Evolutionary conservation across 1,139 yeast species (phyloP).

Genomic region (Geotrichum phurueaensis): DNA sequence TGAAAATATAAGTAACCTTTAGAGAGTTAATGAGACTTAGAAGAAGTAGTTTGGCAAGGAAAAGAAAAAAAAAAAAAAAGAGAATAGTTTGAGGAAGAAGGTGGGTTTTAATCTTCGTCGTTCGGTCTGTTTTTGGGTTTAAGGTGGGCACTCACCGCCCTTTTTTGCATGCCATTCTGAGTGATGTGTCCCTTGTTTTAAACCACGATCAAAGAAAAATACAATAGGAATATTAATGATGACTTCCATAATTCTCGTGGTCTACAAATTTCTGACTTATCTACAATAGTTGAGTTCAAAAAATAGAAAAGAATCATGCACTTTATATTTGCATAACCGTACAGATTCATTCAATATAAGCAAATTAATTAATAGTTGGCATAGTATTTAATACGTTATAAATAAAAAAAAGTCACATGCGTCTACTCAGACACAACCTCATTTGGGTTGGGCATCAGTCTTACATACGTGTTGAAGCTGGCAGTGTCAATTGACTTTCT

Average conservation of each 20-base stretch:
- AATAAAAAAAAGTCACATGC: neutral
- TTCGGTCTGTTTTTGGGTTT: neutral
- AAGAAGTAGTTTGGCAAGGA: neutral
- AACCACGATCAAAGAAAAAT: too few species aligned
- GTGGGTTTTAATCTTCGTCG: neutral
- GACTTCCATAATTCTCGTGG: too few species aligned
- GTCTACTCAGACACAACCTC: constrained; percentile 17
- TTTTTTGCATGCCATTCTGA: neutral
- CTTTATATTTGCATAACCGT: neutral
- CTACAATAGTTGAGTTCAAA: too few species aligned
- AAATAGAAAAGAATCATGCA: too few species aligned
- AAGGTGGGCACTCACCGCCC: neutral
- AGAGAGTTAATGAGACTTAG: neutral
- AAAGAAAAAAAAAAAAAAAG: neutral
- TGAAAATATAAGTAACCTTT: neutral
- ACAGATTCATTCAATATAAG: neutral
- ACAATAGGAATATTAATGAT: too few species aligned
- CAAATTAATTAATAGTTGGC: neutral
- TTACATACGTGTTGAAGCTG: constrained; percentile 35
- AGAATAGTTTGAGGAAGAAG: neutral
- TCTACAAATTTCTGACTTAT: too few species aligned
- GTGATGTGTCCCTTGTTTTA: neutral
- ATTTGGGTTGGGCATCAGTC: constrained; percentile 10
- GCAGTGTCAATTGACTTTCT: constrained; percentile 85
- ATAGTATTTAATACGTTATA: neutral